Base-by-base conservation (phyloP, 345 rosid genomes). In the Hibiscus trionum region DNA sequence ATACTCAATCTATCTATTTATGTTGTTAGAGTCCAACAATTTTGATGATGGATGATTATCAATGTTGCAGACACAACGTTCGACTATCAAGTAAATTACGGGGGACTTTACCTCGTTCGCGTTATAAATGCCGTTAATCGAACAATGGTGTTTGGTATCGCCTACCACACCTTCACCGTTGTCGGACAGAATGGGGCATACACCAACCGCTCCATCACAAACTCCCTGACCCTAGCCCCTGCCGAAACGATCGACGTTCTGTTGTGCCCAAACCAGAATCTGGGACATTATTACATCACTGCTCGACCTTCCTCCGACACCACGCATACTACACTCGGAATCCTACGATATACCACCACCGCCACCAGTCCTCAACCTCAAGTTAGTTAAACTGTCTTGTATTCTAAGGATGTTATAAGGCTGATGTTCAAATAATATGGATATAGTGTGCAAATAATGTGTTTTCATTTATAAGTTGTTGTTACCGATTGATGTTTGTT, bases 201-300 rank as follows among this genome's bases (percentile, higher is more conserved):
- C 61, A 21, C 63, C 5, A 71, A 67, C 10, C 80, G 80, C 5
- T 42, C 81, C 3, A 5, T 39, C 4, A n/a, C 61, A 5, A 1
- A 27, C 1, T 80, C 79, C 44, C 4, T 83, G 0, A 31, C 66
- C 55, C 35, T 76, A 15, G 47, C 73, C 50, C 82, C 86, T 0
- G 84, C 82, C 21, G 74, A 77, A 52, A 78, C 79, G 14, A 12
- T 74, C 11, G 86, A 83, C 21, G 73, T 83, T 8, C 39, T 78
- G 42, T 1, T 80, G 58, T 69, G 60, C 0, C 61, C 79, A 3
- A 53, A 80, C 75, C 73, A 76, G 31, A 31, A 79, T 7, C 74
- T 73, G 0, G 70, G 81, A 14, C 67, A 58, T 17, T 81, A 84
- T 61, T 79, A 79, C 87, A 77, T 81, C 66, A 66, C 75, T 0